Evolutionary conservation across 306 rosid genomes (phyloP).

Genomic region (Pterocarpus santalinus): DNA sequence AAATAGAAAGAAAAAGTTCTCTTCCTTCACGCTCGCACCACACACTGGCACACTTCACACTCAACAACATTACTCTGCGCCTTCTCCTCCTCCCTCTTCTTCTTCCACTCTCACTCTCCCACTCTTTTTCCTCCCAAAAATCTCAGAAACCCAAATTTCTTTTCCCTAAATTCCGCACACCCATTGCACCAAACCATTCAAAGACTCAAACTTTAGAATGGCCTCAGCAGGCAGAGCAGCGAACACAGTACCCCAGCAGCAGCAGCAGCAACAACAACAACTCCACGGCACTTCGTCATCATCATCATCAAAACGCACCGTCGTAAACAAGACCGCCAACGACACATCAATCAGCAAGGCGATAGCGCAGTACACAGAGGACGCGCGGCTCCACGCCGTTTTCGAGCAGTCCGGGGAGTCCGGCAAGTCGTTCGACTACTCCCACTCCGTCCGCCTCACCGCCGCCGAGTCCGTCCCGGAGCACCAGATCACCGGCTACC

Average conservation of each 20-base stretch:
- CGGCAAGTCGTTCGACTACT: conserved; percentile 76
- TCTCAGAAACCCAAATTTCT: background rate
- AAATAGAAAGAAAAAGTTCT: background rate
- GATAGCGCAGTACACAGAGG: conserved; percentile 92
- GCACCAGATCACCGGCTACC: conserved; percentile 81
- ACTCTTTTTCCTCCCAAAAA: background rate
- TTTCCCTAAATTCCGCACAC: background rate
- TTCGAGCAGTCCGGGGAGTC: conserved; percentile 87
- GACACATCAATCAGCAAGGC: conserved; percentile 63
- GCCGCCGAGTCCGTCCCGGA: conserved; percentile 63
- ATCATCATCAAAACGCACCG: background rate
- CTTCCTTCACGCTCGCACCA: background rate
- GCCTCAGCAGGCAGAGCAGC: conserved; percentile 41
- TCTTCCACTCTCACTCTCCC: background rate
- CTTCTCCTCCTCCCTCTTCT: no score
- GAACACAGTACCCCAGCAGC: background rate
- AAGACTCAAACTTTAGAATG: background rate
- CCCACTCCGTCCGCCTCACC: conserved; percentile 55
- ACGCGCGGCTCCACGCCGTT: conserved; percentile 92
- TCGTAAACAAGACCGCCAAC: background rate
- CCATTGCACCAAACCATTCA: background rate
- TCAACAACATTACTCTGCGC: background rate
- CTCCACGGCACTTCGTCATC: background rate
- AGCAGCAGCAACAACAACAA: background rate
- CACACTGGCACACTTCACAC: background rate